phyloP scores from a whole-genome alignment of 208 protist genomes.

The Leishmania major region DNA sequence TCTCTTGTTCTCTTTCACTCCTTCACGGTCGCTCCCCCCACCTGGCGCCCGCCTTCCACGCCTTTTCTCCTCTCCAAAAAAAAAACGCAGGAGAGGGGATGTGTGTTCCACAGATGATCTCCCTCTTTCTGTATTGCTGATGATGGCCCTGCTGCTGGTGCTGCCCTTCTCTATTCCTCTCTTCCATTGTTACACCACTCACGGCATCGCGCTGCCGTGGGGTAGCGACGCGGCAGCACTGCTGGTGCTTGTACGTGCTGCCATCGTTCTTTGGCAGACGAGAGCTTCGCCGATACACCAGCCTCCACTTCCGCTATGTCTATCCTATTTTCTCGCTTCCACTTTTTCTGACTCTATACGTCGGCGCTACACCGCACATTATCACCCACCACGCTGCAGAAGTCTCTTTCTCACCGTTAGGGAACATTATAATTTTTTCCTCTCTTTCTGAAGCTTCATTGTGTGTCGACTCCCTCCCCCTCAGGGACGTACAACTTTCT shows the following conservation, averaged over 20 bases:
- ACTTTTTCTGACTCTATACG: not conserved
- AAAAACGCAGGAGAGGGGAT: not conserved
- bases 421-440: not conserved
- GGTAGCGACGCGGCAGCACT: not conserved
- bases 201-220: not conserved
- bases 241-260: not conserved
- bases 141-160: not conserved
- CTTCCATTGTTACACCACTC: not conserved
- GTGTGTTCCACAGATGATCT: not conserved
- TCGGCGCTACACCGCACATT: not conserved
- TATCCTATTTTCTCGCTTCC: not conserved
- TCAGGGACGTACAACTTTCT: not conserved
- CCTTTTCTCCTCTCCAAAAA: not conserved
- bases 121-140: not conserved
- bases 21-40: not conserved
- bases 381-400: not conserved
- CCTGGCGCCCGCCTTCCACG: not conserved
- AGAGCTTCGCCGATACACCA: not conserved
- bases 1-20: not conserved
- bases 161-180: not conserved
- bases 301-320: not conserved
- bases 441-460: not conserved
- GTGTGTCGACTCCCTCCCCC: not conserved
- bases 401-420: not conserved
- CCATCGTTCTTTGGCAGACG: not conserved